phyloP scores from a whole-genome alignment of 139 green algal species.

The Tetraselmis chui region DNA sequence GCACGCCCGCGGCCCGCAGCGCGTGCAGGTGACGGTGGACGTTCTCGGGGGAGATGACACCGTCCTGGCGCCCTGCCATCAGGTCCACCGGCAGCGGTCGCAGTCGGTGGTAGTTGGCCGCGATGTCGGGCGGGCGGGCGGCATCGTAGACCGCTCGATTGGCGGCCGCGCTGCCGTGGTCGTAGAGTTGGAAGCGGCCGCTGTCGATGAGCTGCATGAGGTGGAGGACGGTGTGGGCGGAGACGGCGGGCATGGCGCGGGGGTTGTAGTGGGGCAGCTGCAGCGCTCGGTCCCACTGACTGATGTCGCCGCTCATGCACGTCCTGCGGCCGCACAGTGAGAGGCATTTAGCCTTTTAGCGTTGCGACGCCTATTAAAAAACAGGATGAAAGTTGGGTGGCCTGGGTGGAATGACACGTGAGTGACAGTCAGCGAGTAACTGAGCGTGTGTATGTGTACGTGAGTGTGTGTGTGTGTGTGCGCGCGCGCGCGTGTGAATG shows the following conservation, averaged over 20 bases:
- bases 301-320: conserved; percentile 54
- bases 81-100: conserved; percentile 83
- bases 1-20: conserved; percentile 10
- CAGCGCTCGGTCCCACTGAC: conserved; percentile 75
- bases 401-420: too few relatives aligned
- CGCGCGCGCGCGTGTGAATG: too few relatives aligned
- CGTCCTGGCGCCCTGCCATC: conserved; percentile 64
- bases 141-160: conserved; percentile 66
- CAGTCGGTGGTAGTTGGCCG: conserved; percentile 52
- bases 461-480: too few relatives aligned
- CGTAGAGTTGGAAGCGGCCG: conserved; percentile 70
- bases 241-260: conserved; percentile 77
- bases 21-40: conserved; percentile 3
- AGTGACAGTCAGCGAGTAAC: too few relatives aligned
- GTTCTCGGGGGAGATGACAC: conserved; percentile 63
- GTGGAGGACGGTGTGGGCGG: conserved; percentile 53
- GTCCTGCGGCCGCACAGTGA: neutral
- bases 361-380: too few relatives aligned
- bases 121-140: conserved; percentile 55
- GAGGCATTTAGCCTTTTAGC: too few relatives aligned
- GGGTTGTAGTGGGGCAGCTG: conserved; percentile 85
- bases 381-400: too few relatives aligned
- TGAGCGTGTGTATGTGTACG: too few relatives aligned
- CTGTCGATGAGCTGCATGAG: conserved; percentile 43
- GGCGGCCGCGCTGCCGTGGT: conserved; percentile 58